Evolutionary conservation across 1,284 basidiomycete species (phyloP).

Genomic region (Stygiomarasmius scandens): DNA sequence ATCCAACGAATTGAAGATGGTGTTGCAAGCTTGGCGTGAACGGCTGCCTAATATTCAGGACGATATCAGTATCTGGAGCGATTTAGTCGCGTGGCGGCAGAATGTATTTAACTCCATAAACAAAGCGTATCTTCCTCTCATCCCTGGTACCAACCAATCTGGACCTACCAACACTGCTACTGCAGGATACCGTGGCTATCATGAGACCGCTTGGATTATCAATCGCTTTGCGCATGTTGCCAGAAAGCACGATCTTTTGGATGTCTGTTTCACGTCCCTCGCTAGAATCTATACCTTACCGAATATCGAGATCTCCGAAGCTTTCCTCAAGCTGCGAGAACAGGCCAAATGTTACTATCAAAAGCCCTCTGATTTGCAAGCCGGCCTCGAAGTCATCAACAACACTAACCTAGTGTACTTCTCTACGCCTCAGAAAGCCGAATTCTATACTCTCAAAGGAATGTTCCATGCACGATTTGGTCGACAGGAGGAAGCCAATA

Average conservation of each 20-base stretch:
- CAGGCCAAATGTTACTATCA: constrained; percentile 99
- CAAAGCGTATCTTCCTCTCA: constrained; percentile 93
- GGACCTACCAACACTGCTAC: constrained; percentile 71
- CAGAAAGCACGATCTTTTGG: constrained; percentile 93
- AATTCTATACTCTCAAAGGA: constrained; percentile 99
- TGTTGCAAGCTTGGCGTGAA: constrained; percentile 96
- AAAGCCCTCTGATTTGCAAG: constrained; percentile 90
- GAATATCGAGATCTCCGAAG: constrained; percentile 99
- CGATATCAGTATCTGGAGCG: constrained; percentile 99
- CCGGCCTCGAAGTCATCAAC: constrained; percentile 97
- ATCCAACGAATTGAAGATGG: constrained; percentile 93
- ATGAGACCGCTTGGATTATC: constrained; percentile 99
- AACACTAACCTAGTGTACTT: constrained; percentile 99
- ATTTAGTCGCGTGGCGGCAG: constrained; percentile 97
- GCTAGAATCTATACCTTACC: constrained; percentile 99
- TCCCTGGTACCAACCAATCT: constrained; percentile 54
- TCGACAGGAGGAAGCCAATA: constrained; percentile 89
- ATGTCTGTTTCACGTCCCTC: constrained; percentile 93
- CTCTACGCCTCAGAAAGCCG: constrained; percentile 91
- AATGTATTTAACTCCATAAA: constrained; percentile 95
- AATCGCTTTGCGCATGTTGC: constrained; percentile 99
- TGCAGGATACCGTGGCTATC: constrained; percentile 97
- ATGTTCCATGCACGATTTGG: constrained; percentile 96
- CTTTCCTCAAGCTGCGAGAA: constrained; percentile 97
- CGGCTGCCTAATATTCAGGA: constrained; percentile 95